Conservation (phyloP, 345 rosid genomes). For the Populus ilicifolia region DNA sequence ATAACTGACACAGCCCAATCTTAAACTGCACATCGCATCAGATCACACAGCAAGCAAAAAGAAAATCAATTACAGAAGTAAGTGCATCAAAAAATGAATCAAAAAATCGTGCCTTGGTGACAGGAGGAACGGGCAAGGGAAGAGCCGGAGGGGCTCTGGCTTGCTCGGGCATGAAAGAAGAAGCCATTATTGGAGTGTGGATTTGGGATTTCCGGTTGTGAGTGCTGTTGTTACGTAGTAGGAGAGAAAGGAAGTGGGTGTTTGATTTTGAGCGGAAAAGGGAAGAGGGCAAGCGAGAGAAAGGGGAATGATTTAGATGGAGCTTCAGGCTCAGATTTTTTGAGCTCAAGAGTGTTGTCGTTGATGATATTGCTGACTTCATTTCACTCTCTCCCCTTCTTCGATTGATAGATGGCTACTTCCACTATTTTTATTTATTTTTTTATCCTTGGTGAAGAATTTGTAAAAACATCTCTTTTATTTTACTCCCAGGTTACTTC, state of each 20-base stretch:
- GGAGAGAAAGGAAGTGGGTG: neutral
- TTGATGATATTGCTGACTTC: slow-evolving; percentile 39
- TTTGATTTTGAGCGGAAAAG: neutral
- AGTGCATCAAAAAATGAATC: neutral
- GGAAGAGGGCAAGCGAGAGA: neutral
- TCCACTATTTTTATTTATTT: neutral
- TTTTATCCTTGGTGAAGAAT: no score
- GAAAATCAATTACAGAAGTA: slow-evolving; percentile 8
- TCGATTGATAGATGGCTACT: neutral
- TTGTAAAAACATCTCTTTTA: no score
- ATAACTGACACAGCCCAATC: slow-evolving; percentile 76
- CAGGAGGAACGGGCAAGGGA: slow-evolving; percentile 64
- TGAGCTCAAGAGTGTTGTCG: slow-evolving; percentile 3
- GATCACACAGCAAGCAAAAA: neutral
- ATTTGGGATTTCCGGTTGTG: neutral
- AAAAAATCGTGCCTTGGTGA: slow-evolving; percentile 48
- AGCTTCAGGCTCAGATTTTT: neutral
- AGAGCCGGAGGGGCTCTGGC: slow-evolving; percentile 78
- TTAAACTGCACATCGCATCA: slow-evolving; percentile 48
- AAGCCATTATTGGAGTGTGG: slow-evolving; percentile 19
- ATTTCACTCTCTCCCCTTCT: slow-evolving; percentile 22
- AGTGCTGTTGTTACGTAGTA: neutral
- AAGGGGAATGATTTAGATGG: neutral
- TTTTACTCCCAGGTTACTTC: no score
- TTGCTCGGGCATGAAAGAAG: slow-evolving; percentile 72